Conservation (phyloP, 1,284 basidiomycete genomes). For the Puccinia hordei region DNA sequence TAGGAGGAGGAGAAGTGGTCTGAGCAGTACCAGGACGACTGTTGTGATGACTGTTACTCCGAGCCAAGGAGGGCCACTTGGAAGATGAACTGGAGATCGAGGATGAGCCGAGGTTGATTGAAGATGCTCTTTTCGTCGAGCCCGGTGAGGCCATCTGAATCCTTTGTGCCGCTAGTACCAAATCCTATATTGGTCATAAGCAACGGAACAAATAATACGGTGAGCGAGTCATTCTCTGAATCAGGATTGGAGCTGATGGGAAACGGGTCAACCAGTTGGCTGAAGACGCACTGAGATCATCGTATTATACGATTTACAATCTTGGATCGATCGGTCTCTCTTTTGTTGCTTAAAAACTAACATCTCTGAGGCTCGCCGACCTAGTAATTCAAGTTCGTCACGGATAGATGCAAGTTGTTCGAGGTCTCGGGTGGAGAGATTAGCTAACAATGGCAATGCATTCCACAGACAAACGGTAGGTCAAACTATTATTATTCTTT, state of each 20-base stretch:
- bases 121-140: constrained; percentile 40
- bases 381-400: constrained; percentile 30
- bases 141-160: constrained; percentile 42
- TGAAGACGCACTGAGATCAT: constrained; percentile 43
- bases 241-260: background rate
- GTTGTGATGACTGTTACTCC: constrained; percentile 22
- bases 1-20: constrained; percentile 2
- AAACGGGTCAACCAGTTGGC: background rate
- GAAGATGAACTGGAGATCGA: constrained; percentile 32
- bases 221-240: background rate
- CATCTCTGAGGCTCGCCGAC: constrained; percentile 16
- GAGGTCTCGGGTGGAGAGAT: constrained; percentile 13
- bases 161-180: constrained; percentile 39
- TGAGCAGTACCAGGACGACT: background rate
- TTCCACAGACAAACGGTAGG: background rate
- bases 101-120: constrained; percentile 40
- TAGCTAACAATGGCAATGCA: background rate
- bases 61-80: constrained; percentile 31
- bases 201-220: background rate
- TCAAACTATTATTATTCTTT: background rate
- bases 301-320: constrained; percentile 40
- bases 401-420: constrained; percentile 19
- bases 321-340: constrained; percentile 40
- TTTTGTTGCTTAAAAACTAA: constrained; percentile 11
- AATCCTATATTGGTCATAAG: constrained; percentile 33